phyloP scores from a whole-genome alignment of 345 rosid species.

The Kandelia obovata region DNA sequence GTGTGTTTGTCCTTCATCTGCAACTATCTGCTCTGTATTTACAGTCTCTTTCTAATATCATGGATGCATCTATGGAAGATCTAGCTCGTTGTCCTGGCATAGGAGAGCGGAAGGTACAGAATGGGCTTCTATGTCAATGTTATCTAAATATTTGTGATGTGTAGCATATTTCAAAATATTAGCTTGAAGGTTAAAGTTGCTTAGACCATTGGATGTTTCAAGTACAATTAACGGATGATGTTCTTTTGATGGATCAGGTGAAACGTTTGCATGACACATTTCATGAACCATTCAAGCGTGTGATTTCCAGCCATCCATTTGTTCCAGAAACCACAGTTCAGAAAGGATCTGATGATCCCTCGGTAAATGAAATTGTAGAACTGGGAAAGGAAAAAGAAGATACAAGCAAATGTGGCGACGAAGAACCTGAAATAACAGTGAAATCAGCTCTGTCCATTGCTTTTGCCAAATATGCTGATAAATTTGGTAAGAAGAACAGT shows the following conservation, averaged over 20 bases:
- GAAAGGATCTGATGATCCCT: constrained; percentile 34
- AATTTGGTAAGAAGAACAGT: constrained; percentile 29
- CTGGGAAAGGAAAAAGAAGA: constrained; percentile 39
- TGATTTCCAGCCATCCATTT: constrained; percentile 38
- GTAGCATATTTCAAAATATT: not conserved
- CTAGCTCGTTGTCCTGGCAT: constrained; percentile 95
- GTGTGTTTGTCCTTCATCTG: not conserved
- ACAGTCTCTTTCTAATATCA: constrained; percentile 78
- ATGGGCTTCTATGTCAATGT: constrained; percentile 8
- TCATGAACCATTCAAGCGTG: constrained; percentile 93
- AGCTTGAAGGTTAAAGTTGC: not conserved
- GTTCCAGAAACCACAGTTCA: constrained; percentile 40
- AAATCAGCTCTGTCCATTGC: constrained; percentile 78
- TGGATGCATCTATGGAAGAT: constrained; percentile 97
- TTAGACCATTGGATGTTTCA: constrained; percentile 30
- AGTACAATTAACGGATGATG: not conserved
- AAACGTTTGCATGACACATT: constrained; percentile 87
- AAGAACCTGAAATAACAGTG: constrained; percentile 55
- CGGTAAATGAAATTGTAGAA: constrained; percentile 40
- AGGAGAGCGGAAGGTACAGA: constrained; percentile 84
- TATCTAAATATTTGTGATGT: not conserved
- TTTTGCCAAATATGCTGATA: constrained; percentile 54
- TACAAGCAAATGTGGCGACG: constrained; percentile 45
- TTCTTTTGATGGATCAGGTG: constrained; percentile 46
- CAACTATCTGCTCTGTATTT: constrained; percentile 13